Evolutionary conservation across 106 monocot species (phyloP), one percentile per base, ranked within the genome.

Genomic region (Dioscorea dumetorum): DNA sequence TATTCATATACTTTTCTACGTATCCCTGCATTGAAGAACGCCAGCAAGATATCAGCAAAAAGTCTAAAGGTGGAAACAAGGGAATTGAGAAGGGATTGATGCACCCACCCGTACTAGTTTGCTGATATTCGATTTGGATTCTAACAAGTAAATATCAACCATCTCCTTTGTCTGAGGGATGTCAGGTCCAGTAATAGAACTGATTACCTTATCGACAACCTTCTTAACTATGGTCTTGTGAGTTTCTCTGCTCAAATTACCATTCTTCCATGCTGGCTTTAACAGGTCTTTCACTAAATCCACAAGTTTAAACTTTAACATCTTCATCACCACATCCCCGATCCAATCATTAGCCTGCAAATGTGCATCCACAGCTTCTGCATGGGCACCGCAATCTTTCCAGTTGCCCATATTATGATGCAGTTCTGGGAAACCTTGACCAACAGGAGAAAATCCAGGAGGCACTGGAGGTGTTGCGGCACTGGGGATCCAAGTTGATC

Each of bases 201-300:
- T 33, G 20, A 69, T 60, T 12, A 89, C 89, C 63, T 89, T 89
- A 16, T 89, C 85, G 11, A 85, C 85, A 16, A 76, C 70, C 66
- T 80, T 89, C 67, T 89, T 89, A 41, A 85, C 84, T 23, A 89
- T 80, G 22, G 65, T 82, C 12, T 77, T 89, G 64, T 82, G 79
- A 50, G 79, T 74, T 67, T 81, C 88, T 72, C 74, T 79, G 49
- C 76, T 88, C 74, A 89, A 61, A 15, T 69, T 68, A 0, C 85
- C 89, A 62, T 82, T 82, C 69, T 80, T 80, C 89, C 89, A 89
- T 0, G 28, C 54, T 2, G 82, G 85, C 65, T 69, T 81, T 24
- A 85, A 12, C 15, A 80, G 34, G 34, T 85, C 75, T 76, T 89
- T 89, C 4, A 75, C 82, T 61, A 80, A 75, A 20, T 89, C 79